These are phyloP conservation scores for Oryza coarctata DNA, from an alignment of 176 grass and related monocot species.

Conservation along the genomic window DNA sequence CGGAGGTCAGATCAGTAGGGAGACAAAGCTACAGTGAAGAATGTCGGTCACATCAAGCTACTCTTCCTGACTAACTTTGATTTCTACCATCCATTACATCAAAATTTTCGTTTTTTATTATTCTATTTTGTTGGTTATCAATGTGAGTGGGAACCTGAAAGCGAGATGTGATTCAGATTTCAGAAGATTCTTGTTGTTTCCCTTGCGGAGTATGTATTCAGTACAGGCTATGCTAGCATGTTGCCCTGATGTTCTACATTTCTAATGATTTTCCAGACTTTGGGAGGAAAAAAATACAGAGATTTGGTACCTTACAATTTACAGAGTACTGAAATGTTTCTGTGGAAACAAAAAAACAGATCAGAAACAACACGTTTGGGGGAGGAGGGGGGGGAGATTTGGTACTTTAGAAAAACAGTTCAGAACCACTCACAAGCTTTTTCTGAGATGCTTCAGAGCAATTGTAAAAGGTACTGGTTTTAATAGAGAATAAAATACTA, in stretches of 20 bases:
- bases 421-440: neutral
- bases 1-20: too few species aligned
- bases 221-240: neutral
- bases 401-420: neutral
- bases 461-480: neutral
- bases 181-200: neutral
- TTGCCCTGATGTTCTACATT: neutral
- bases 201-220: neutral
- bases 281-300: too few species aligned
- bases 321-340: neutral
- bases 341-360: too few species aligned
- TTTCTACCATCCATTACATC: too few species aligned
- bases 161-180: neutral
- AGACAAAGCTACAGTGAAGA: neutral
- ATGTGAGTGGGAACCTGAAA: neutral
- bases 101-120: neutral
- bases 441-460: neutral
- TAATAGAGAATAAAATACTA: neutral
- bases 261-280: neutral
- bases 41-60: neutral
- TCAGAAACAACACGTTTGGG: too few species aligned
- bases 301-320: neutral
- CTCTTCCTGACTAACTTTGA: too few species aligned
- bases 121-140: neutral
- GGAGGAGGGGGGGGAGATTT: too few species aligned